A percentile compares a stretch with the other conserved stretches of the same genome.
Conservation (phyloP, 2,329 filamentous ascomycete species). For the Xylariaceae sp. region DNA sequence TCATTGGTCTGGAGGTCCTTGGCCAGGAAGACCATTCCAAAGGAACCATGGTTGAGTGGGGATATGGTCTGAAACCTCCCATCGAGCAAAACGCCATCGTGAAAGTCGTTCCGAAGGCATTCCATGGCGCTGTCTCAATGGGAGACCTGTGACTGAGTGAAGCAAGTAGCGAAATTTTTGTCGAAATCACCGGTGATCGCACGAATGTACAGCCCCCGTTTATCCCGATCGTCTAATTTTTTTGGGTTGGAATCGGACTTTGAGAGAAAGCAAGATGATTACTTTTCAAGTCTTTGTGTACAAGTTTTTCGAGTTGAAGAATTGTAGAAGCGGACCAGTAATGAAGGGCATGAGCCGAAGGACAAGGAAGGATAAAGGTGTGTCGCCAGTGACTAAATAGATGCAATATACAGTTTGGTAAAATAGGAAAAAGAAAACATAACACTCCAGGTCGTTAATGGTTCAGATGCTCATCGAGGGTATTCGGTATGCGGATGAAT, state of each 20-base stretch:
- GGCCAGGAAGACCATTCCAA: conserved; percentile 96
- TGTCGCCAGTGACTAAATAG: conserved; percentile 20
- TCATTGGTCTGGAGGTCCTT: conserved; percentile 71
- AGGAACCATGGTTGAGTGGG: conserved; percentile 96
- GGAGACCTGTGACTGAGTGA: conserved; percentile 34
- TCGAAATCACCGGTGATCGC: conserved; percentile 27
- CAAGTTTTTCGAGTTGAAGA: conserved; percentile 19
- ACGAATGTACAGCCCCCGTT: conserved; percentile 25
- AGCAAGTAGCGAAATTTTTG: conserved; percentile 24
- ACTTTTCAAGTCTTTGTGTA: conserved; percentile 30
- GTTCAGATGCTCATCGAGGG: conserved; percentile 44
- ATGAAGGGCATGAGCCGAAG: conserved; percentile 15
- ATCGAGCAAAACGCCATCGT: conserved; percentile 72
- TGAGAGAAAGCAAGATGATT: conserved; percentile 23
- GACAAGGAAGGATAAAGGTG: conserved; percentile 14
- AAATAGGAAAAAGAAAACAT: conserved; percentile 30
- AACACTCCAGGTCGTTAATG: conserved; percentile 40
- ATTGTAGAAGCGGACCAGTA: conserved; percentile 20
- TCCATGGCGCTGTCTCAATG: conserved; percentile 55
- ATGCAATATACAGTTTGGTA: conserved; percentile 32
- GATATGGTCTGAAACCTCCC: conserved; percentile 88
- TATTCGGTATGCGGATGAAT: conserved; percentile 37
- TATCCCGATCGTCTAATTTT: conserved; percentile 28
- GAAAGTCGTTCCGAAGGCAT: conserved; percentile 80
- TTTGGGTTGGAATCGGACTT: conserved; percentile 22